Evolutionary conservation across 2,329 filamentous ascomycete species (phyloP).

Genomic region (Cordyceps pruinosa): DNA sequence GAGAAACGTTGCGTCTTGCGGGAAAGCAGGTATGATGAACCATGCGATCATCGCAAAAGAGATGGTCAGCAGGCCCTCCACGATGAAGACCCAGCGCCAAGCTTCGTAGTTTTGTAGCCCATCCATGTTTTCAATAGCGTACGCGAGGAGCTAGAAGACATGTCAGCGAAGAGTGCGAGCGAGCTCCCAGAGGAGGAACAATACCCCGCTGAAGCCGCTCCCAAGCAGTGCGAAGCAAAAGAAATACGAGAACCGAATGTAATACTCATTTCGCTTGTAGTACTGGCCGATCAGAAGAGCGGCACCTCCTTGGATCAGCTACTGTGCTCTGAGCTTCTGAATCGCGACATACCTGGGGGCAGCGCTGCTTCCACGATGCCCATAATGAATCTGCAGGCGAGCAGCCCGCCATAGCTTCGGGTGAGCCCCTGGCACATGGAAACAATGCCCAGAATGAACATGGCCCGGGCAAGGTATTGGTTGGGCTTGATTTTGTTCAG

Average conservation of each 20-base stretch:
- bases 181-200: not conserved
- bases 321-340: not conserved
- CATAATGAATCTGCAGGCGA: conserved; percentile 14
- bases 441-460: conserved; percentile 14
- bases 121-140: conserved; percentile 13
- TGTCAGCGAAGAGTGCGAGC: not conserved
- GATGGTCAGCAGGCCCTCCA: conserved; percentile 49
- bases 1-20: conserved; percentile 40
- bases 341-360: conserved; percentile 7
- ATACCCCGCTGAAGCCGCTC: conserved; percentile 13
- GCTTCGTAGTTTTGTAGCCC: conserved; percentile 16
- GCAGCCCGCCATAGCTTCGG: conserved; percentile 11
- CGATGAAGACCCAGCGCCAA: conserved; percentile 56
- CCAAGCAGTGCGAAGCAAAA: conserved; percentile 14
- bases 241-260: conserved; percentile 15
- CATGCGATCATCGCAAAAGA: conserved; percentile 40
- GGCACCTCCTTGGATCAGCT: not conserved
- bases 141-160: conserved; percentile 11
- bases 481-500: conserved; percentile 15
- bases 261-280: conserved; percentile 13
- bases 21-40: conserved; percentile 43
- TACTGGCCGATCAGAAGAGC: conserved; percentile 14
- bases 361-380: conserved; percentile 13
- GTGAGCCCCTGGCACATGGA: conserved; percentile 15
- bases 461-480: conserved; percentile 12